Conservation (phyloP, 2,329 filamentous ascomycete species). For the Fusarium caatingaense region DNA sequence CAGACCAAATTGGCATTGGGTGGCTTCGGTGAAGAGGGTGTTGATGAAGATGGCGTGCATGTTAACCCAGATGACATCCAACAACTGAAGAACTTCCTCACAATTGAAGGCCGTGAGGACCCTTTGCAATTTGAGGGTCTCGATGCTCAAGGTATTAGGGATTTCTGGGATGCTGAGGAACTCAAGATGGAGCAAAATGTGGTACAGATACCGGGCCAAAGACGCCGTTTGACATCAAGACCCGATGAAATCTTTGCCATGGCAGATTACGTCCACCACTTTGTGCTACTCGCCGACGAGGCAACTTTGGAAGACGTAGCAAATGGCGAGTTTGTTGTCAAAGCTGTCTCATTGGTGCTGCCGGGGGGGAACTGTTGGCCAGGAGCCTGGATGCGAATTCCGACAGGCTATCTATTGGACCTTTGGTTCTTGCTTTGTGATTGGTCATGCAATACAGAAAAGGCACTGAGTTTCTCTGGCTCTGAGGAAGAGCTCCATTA, state of each 20-base stretch:
- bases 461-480: neutral
- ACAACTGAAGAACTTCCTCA: neutral
- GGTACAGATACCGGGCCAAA: neutral
- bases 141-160: neutral
- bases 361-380: neutral
- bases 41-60: neutral
- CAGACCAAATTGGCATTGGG: neutral
- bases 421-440: slow-evolving; percentile 5
- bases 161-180: neutral
- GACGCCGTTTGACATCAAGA: neutral
- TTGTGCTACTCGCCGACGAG: neutral
- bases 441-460: neutral
- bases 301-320: neutral
- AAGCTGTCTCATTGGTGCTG: neutral
- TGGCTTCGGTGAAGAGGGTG: neutral
- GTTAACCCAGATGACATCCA: neutral
- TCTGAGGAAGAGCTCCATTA: neutral
- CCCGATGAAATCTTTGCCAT: neutral
- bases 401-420: slow-evolving; percentile 15
- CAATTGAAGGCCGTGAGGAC: neutral
- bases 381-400: slow-evolving; percentile 9
- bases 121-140: neutral
- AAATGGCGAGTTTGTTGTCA: neutral
- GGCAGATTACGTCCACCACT: neutral
- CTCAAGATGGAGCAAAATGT: neutral